Base-by-base conservation (phyloP, 129 eudicot species). In the Ambrosia artemisiifolia region DNA sequence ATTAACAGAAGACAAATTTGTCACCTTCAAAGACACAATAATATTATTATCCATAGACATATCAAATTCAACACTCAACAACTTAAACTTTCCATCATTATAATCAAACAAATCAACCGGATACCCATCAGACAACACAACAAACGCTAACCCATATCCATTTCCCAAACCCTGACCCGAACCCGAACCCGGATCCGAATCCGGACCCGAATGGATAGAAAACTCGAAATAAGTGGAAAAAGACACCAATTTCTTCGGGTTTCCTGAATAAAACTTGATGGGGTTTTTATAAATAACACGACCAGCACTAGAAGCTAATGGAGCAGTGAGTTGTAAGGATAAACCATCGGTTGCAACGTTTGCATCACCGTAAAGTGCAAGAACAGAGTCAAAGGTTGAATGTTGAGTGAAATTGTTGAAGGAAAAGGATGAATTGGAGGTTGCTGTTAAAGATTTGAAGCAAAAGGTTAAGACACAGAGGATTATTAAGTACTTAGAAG, bases 301-400 rank as follows among this genome's bases (percentile, higher is more conserved):
- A 20, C 98, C 98, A 74, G 75, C 74, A 74, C 87, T 84, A 17
- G 48, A 77, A 85, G 10, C 42, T 53, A 49, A 44, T 4, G 88
- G 82, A 61, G 77, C 84, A 66, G 88, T 74, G 40, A 93, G 74
- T 65, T 83, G 79, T 47, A 92, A 20, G 5, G 85, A 83, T 8
- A 69, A 57, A 36, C 88, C 84, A 20, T 51, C 84, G 53, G 65
- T 71, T 54, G 17, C 79, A 57, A 76, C 75, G 83, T 82, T 82
- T 18, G 92, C 86, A 82, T 89, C 85, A 14, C 98, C 98, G 68
- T 67, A 85, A 13, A 90, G 75, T 46, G 80, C 78, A 71, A 92
- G 55, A 48, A 66, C 54, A 16, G 97, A 81, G 78, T 51, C 84
- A 77, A 82, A 81, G 49, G 69, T 66, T 69, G 87, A 79, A 72